These are phyloP conservation scores for Metroxylon sagu DNA, from an alignment of 176 grass and related monocot genomes.

Conservation along the genomic window DNA sequence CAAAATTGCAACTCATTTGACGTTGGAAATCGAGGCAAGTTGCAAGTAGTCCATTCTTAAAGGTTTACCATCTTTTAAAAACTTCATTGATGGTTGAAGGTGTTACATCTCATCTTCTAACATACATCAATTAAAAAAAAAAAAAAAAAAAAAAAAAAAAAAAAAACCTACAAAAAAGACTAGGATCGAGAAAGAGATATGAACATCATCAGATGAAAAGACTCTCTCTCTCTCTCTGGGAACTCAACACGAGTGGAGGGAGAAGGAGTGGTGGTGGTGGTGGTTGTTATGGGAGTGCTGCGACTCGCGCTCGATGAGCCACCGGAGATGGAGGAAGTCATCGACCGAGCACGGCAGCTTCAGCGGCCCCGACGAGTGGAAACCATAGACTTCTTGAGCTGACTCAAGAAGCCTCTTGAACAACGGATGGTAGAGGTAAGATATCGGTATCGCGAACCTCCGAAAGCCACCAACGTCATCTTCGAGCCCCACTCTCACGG, in stretches of 20 bases:
- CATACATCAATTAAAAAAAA: too few relatives aligned
- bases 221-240: too few relatives aligned
- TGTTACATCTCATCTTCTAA: too few relatives aligned
- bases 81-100: too few relatives aligned
- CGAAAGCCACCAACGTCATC: background rate
- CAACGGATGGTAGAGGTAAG: background rate
- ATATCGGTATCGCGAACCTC: background rate
- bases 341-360: slow-evolving; percentile 1
- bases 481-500: background rate
- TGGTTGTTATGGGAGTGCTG: background rate
- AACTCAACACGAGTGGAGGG: background rate
- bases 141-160: too few relatives aligned
- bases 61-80: too few relatives aligned
- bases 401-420: background rate
- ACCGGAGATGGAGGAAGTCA: background rate
- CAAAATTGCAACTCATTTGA: too few relatives aligned
- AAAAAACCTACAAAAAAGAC: too few relatives aligned
- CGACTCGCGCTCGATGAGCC: slow-evolving; percentile 1
- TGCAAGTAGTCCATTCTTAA: too few relatives aligned
- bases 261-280: background rate
- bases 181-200: too few relatives aligned
- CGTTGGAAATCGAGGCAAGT: too few relatives aligned
- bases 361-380: background rate
- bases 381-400: background rate
- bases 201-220: too few relatives aligned